Percentiles rank a stretch among this genome's conserved stretches.
Conservation (phyloP, 129 eudicot genomes). For the Silybum marianum region DNA sequence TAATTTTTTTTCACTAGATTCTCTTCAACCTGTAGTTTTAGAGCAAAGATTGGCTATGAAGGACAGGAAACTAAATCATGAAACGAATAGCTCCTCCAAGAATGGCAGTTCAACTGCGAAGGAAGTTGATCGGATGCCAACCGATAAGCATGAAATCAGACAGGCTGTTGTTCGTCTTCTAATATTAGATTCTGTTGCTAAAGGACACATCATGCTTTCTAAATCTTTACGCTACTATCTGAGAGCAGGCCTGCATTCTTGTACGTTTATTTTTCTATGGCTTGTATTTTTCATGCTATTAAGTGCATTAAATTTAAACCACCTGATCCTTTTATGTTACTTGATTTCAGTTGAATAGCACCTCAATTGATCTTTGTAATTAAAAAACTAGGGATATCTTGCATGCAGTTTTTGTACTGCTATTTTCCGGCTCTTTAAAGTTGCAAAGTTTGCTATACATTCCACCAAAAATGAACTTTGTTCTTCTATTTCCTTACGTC, state of each 20-base stretch:
- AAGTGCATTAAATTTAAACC: background rate
- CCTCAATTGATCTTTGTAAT: background rate
- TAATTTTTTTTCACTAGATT: slow-evolving; percentile 41
- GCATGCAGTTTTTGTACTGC: background rate
- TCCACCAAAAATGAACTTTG: background rate
- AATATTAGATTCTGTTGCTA: slow-evolving; percentile 72
- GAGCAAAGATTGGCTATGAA: slow-evolving; percentile 60
- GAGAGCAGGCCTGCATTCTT: slow-evolving; percentile 72
- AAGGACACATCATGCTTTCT: slow-evolving; percentile 87
- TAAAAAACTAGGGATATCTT: background rate
- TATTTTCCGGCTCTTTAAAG: background rate
- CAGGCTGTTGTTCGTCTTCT: slow-evolving; percentile 63
- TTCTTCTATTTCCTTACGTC: background rate
- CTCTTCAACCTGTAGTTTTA: slow-evolving; percentile 60
- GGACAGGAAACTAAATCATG: slow-evolving; percentile 45
- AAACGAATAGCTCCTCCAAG: slow-evolving; percentile 24
- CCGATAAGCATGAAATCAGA: slow-evolving; percentile 43
- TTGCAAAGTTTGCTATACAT: background rate
- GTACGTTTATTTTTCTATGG: slow-evolving; percentile 46
- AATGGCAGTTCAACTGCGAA: slow-evolving; percentile 45
- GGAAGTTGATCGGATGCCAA: slow-evolving; percentile 43
- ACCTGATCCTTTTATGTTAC: background rate
- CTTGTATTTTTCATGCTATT: slow-evolving; percentile 16
- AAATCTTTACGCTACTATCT: slow-evolving; percentile 70
- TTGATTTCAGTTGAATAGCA: slow-evolving; percentile 13